Percentiles rank a stretch among this genome's conserved stretches.
These are phyloP conservation scores for Termitomyces sp. DNA, from an alignment of 768 basidiomycete genomes.

Conservation along the genomic window DNA sequence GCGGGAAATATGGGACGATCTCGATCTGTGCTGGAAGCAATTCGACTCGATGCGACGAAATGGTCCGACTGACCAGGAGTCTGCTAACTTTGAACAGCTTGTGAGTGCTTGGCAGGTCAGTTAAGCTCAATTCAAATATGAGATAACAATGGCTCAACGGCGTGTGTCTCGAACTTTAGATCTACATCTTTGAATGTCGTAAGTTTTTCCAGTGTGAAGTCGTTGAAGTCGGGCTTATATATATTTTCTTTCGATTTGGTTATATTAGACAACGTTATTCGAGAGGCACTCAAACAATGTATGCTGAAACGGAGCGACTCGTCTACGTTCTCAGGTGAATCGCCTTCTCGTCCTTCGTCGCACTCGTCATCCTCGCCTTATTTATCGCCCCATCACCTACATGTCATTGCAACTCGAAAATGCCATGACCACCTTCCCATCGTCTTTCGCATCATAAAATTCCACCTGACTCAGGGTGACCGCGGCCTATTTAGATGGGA, in stretches of 20 bases:
- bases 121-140: conserved; percentile 8
- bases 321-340: conserved; percentile 36
- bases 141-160: conserved; percentile 9
- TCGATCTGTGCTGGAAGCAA: conserved; percentile 81
- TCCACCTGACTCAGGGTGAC: conserved; percentile 34
- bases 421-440: conserved; percentile 46
- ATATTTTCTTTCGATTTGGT: conserved; percentile 3
- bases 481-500: conserved; percentile 75
- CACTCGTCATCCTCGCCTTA: conserved; percentile 40
- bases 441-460: conserved; percentile 46
- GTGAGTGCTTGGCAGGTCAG: conserved; percentile 84
- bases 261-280: conserved; percentile 71
- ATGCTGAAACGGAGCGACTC: conserved; percentile 18
- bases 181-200: conserved; percentile 90
- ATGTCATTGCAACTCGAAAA: conserved; percentile 41
- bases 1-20: conserved; percentile 76
- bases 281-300: conserved; percentile 72
- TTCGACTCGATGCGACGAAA: conserved; percentile 58
- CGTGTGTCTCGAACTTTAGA: conserved; percentile 33
- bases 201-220: conserved; percentile 25
- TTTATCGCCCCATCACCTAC: conserved; percentile 40
- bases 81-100: conserved; percentile 49
- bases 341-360: conserved; percentile 41
- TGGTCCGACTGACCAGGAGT: conserved; percentile 24
- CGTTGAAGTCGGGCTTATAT: conserved; percentile 6